These are phyloP conservation scores for Penicillium waksmanii DNA, from an alignment of 495 filamentous ascomycete genomes.

Conservation along the genomic window DNA sequence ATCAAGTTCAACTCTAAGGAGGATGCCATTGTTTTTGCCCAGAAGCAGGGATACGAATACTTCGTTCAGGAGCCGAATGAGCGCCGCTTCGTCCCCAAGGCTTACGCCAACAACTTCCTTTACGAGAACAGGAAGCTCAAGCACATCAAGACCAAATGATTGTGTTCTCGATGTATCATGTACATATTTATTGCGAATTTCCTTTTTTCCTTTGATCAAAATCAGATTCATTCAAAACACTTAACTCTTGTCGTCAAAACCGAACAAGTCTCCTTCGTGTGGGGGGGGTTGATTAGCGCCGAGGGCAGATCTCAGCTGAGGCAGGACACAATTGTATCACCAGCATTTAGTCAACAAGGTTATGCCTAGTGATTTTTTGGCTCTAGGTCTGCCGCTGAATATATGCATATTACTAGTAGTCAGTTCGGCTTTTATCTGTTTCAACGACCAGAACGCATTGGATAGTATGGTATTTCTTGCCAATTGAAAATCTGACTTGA, in stretches of 20 bases:
- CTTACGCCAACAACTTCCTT: conserved; percentile 95
- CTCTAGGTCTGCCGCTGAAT: too few species aligned
- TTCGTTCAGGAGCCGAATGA: conserved; percentile 97
- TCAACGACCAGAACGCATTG: too few species aligned
- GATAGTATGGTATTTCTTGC: too few species aligned
- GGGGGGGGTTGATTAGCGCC: background rate
- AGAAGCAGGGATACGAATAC: conserved; percentile 99
- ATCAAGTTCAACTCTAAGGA: conserved; percentile 92
- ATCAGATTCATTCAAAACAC: conserved; percentile 3
- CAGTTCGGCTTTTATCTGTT: too few species aligned
- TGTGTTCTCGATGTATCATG: conserved; percentile 38
- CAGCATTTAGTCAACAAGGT: too few species aligned
- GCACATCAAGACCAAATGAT: conserved; percentile 89
- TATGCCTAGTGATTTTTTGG: too few species aligned
- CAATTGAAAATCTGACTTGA: too few species aligned
- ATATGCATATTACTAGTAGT: too few species aligned
- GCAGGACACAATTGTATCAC: too few species aligned
- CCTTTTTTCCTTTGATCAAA: conserved; percentile 22
- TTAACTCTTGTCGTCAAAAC: background rate
- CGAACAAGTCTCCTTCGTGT: background rate
- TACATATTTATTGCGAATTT: conserved; percentile 46
- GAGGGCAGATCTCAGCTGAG: too few species aligned
- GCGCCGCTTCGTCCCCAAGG: conserved; percentile 83
- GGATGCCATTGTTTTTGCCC: conserved; percentile 90
- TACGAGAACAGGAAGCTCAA: conserved; percentile 86